phyloP scores from a whole-genome alignment of 108 stramenopile species.

The Parietichytrium sp. region DNA sequence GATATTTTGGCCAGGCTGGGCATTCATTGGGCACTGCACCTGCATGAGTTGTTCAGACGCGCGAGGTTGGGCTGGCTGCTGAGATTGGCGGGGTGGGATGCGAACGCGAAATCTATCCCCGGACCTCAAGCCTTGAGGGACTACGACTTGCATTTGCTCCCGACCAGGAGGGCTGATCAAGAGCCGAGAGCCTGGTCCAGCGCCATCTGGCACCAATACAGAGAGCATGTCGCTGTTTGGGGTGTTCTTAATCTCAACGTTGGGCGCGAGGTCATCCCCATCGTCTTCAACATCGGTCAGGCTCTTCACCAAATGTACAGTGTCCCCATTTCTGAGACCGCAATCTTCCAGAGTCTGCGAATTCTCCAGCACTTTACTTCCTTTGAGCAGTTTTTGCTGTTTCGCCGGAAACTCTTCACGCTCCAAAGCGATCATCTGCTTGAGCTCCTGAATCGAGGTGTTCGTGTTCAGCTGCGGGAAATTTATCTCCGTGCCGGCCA shows the following conservation, averaged over 20 bases:
- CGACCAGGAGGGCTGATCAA: constrained; percentile 34
- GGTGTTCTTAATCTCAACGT: neutral
- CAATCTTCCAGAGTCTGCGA: neutral
- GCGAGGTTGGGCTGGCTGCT: no score
- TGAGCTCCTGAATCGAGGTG: neutral
- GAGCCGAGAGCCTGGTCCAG: neutral
- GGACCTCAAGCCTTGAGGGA: neutral
- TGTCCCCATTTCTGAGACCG: neutral
- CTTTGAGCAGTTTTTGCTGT: neutral
- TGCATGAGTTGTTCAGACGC: no score
- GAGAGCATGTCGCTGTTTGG: neutral
- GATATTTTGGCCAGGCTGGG: neutral
- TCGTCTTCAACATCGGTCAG: constrained; percentile 18
- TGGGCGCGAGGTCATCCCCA: constrained; percentile 30
- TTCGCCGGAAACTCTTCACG: neutral
- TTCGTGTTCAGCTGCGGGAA: constrained; percentile 9
- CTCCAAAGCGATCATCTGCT: neutral
- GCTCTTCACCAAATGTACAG: neutral
- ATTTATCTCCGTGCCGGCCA: neutral
- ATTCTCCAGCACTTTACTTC: neutral
- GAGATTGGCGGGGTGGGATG: neutral
- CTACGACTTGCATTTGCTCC: constrained; percentile 20
- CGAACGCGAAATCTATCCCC: constrained; percentile 32
- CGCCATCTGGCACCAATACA: neutral
- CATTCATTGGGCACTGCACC: constrained; percentile 7